Base-by-base conservation (phyloP, 805 yeast genomes). In the Debaryomyces tyrocola region DNA sequence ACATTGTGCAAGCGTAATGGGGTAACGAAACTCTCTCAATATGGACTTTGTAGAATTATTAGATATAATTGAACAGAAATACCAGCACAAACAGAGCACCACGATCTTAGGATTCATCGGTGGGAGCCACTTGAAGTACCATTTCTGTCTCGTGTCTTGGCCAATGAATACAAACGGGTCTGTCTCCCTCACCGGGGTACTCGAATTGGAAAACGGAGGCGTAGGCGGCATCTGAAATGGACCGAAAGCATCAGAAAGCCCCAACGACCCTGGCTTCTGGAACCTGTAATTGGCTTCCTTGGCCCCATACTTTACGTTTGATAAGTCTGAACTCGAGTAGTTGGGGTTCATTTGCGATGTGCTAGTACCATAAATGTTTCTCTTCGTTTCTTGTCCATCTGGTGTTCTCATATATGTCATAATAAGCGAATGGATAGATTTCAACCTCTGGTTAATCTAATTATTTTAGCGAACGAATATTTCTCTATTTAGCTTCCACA, bases 1-100 rank as follows among this genome's bases (percentile, higher is more conserved):
- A 44, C 85, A 69, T 73, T 91, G 90, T 1, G 97, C 90, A 47
- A 94, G 77, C 0, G 96, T 85, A n/a, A 90, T 82, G 1, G 99
- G 97, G 62, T 83, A 87, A 38, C 78, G 78, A 65, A 85, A 90
- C 40, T 73, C 70, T 52, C 73, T 79, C 49, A 92, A 70, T 40
- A 92, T 89, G 40, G 83, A 71, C 63, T 92, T 92, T 31, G 95
- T 83, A 31, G 92, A 74, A 59, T 89, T 90, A 54, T 85, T 85
- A 2, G 96, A 86, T 7, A 91, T 66, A 8, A 95, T 91, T 28
- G 95, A 85, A 8, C 84, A 72, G 27, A 81, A 59, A 67, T 92
- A 92, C 98, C 98, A 92, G 33, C 77, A 57, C 7, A 78, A 60
- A 64, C 98, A 92, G 29, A 87, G 65, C 7, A 54, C 39, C 3